These are phyloP conservation scores for Aspergillus costaricaensis DNA, from an alignment of 2,329 filamentous ascomycete genomes.

Conservation along the genomic window DNA sequence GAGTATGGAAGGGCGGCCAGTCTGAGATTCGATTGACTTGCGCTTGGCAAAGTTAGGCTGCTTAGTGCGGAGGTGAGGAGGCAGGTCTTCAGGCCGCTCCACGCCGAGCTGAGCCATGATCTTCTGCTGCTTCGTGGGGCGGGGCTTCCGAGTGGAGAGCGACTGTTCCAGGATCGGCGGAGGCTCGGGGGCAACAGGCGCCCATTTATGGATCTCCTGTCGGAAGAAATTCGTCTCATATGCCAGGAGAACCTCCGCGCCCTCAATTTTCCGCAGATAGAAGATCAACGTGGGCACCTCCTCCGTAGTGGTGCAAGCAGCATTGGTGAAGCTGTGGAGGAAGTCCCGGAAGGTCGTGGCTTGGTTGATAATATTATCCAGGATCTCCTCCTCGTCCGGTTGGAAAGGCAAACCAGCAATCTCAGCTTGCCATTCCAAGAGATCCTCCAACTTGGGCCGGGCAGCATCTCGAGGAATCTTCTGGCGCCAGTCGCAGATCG, in stretches of 20 bases:
- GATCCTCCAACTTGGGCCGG: constrained; percentile 88
- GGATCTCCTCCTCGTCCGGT: constrained; percentile 86
- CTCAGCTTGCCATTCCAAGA: constrained; percentile 81
- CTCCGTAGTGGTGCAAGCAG: constrained; percentile 75
- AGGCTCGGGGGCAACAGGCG: constrained; percentile 80
- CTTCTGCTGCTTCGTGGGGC: constrained; percentile 96
- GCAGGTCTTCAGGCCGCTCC: constrained; percentile 85
- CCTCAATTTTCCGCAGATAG: constrained; percentile 95
- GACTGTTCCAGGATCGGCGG: constrained; percentile 86
- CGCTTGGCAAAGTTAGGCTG: constrained; percentile 68
- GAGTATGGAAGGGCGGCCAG: constrained; percentile 29
- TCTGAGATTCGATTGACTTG: constrained; percentile 61
- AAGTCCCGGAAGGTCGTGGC: constrained; percentile 82
- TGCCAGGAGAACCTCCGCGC: constrained; percentile 86
- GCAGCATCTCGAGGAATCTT: constrained; percentile 96
- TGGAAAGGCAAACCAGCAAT: constrained; percentile 83
- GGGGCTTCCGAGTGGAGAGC: constrained; percentile 88
- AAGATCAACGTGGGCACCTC: constrained; percentile 90
- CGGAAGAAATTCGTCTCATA: constrained; percentile 98
- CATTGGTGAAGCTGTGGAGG: constrained; percentile 77
- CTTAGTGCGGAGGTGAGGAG: constrained; percentile 78
- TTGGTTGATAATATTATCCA: constrained; percentile 83
- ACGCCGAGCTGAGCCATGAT: constrained; percentile 86
- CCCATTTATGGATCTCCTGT: constrained; percentile 93
- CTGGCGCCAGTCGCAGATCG: constrained; percentile 95